Percentiles rank a stretch among this genome's conserved stretches.
phyloP scores from a whole-genome alignment of 2,329 filamentous ascomycete genomes.

The Berkeleyomyces basicola region DNA sequence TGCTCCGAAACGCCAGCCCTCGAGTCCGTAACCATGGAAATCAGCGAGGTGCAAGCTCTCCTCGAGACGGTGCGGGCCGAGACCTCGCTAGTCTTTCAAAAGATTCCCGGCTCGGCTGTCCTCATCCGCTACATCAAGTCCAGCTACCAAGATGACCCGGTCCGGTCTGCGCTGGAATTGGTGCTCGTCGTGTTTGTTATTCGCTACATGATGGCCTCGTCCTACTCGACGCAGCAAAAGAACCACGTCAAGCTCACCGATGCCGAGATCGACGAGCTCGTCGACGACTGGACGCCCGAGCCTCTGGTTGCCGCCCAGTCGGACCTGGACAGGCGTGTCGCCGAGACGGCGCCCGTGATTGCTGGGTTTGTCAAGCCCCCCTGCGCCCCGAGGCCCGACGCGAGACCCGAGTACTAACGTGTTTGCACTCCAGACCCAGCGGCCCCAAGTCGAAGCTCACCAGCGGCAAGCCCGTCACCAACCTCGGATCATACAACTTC shows the following conservation, averaged over 20 bases:
- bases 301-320: conserved; percentile 65
- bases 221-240: conserved; percentile 80
- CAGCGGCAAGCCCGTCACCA: conserved; percentile 79
- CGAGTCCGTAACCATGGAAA: conserved; percentile 34
- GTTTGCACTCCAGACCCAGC: conserved; percentile 47
- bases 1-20: background rate
- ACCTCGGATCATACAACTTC: conserved; percentile 90
- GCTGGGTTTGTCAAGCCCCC: conserved; percentile 45
- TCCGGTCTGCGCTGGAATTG: conserved; percentile 83
- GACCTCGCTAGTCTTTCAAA: conserved; percentile 56
- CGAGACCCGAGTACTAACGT: background rate
- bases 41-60: conserved; percentile 41
- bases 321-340: conserved; percentile 59
- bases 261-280: conserved; percentile 92
- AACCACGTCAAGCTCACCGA: conserved; percentile 81
- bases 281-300: conserved; percentile 93
- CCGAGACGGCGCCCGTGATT: conserved; percentile 73
- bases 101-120: conserved; percentile 84
- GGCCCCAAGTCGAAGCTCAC: conserved; percentile 79
- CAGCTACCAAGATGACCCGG: conserved; percentile 92
- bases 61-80: conserved; percentile 35
- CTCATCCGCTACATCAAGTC: conserved; percentile 89
- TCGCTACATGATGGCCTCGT: conserved; percentile 77
- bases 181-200: conserved; percentile 92
- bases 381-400: background rate